A percentile compares a stretch with the other conserved stretches of the same genome.
Conservation (phyloP, 2,329 filamentous ascomycete genomes). For the Lasiodiplodia gonubiensis region DNA sequence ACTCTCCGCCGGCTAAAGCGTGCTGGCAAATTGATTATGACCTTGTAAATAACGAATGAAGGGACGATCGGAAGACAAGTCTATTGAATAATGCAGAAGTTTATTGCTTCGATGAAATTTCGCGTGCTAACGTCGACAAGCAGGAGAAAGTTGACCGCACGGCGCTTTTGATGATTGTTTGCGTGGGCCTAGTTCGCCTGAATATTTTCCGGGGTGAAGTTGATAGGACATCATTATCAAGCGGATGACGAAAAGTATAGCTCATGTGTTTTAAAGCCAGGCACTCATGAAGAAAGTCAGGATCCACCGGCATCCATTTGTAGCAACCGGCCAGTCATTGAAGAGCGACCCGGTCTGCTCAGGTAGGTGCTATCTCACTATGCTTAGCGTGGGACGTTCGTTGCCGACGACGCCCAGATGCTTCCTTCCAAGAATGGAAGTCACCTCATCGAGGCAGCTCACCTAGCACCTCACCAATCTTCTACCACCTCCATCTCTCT, state of each 20-base stretch:
- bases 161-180: neutral
- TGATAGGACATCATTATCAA: neutral
- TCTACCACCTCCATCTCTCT: neutral
- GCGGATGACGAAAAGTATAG: neutral
- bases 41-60: conserved; percentile 29
- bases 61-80: conserved; percentile 25
- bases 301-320: neutral
- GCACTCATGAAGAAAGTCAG: neutral
- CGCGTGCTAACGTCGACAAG: conserved; percentile 9
- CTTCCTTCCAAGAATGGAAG: neutral
- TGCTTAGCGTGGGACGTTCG: neutral
- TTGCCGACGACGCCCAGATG: neutral
- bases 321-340: neutral
- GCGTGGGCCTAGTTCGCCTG: neutral
- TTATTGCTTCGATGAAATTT: conserved; percentile 1
- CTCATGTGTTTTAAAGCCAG: neutral
- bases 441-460: neutral
- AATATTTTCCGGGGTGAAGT: neutral
- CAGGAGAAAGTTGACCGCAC: neutral
- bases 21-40: conserved; percentile 28
- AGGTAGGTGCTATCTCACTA: neutral
- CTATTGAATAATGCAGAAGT: conserved; percentile 25
- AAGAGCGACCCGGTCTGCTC: neutral
- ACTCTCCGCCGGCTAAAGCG: conserved; percentile 24
- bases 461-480: neutral